A percentile compares a stretch with the other conserved stretches of the same genome.
These are phyloP conservation scores for Kwoniella heveanensis DNA, from an alignment of 768 basidiomycete genomes.

Conservation along the genomic window DNA sequence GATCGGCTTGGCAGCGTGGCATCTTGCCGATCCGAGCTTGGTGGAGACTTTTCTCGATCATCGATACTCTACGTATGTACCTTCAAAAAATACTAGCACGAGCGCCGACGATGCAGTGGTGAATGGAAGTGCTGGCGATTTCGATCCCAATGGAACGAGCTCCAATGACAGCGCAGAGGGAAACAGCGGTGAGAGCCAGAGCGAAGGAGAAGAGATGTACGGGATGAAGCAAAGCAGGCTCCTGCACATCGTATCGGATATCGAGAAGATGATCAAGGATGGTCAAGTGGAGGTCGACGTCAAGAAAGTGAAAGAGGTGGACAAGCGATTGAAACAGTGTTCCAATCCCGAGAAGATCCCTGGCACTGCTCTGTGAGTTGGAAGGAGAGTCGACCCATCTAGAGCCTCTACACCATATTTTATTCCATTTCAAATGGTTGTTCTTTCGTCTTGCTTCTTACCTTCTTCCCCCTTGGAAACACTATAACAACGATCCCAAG, in stretches of 20 bases:
- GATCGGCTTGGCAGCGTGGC: constrained; percentile 80
- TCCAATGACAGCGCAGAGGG: constrained; percentile 13
- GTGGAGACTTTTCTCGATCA: constrained; percentile 37
- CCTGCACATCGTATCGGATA: constrained; percentile 59
- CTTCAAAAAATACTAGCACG: neutral
- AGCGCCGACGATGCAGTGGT: constrained; percentile 2
- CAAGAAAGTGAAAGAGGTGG: constrained; percentile 83
- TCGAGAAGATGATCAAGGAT: constrained; percentile 64
- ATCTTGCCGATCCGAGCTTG: constrained; percentile 66
- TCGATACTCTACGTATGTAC: constrained; percentile 20
- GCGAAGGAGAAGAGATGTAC: constrained; percentile 16
- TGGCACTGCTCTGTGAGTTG: constrained; percentile 62
- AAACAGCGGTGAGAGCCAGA: neutral
- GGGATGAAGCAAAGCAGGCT: constrained; percentile 38
- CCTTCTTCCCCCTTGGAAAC: no score
- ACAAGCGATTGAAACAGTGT: constrained; percentile 80
- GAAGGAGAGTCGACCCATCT: no score
- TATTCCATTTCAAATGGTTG: no score
- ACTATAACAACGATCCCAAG: no score
- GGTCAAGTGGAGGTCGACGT: constrained; percentile 66
- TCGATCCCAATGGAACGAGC: constrained; percentile 16
- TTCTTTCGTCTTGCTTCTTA: no score
- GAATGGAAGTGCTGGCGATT: neutral
- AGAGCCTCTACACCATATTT: no score
- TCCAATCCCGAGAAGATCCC: constrained; percentile 95